phyloP scores from a whole-genome alignment of 306 rosid genomes.

The Quercus gilva region DNA sequence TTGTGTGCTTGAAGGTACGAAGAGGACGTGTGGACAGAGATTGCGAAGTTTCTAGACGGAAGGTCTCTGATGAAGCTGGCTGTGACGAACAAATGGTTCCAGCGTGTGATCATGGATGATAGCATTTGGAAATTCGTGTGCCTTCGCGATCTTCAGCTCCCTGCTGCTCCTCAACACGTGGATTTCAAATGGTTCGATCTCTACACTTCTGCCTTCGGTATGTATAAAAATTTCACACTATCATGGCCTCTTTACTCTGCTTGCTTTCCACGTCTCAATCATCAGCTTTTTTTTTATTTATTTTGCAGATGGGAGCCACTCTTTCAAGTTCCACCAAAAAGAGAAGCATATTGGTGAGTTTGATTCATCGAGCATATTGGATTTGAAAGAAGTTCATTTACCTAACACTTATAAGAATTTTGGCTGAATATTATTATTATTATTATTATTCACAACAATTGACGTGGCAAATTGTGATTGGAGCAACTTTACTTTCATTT shows the following conservation, averaged over 20 bases:
- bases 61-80: constrained; percentile 82
- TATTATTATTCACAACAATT: too few species aligned
- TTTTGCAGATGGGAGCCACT: constrained; percentile 82
- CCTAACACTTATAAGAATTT: too few species aligned
- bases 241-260: not conserved
- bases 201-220: constrained; percentile 77
- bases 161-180: constrained; percentile 53
- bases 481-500: too few species aligned
- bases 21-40: constrained; percentile 91
- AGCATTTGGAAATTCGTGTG: constrained; percentile 74
- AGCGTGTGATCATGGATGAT: constrained; percentile 62
- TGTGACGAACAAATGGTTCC: constrained; percentile 78
- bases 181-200: constrained; percentile 70
- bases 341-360: constrained; percentile 90
- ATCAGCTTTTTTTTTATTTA: constrained; percentile 4
- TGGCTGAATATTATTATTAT: too few species aligned
- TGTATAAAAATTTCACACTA: not conserved
- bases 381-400: too few species aligned
- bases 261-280: not conserved
- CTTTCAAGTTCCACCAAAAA: constrained; percentile 76
- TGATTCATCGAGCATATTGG: not conserved
- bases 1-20: constrained; percentile 43
- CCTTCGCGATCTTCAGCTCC: constrained; percentile 87
- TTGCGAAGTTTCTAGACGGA: constrained; percentile 77
- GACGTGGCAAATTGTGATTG: too few species aligned